phyloP scores from a whole-genome alignment of 352 stramenopile species.

The Lagenidium giganteum region DNA sequence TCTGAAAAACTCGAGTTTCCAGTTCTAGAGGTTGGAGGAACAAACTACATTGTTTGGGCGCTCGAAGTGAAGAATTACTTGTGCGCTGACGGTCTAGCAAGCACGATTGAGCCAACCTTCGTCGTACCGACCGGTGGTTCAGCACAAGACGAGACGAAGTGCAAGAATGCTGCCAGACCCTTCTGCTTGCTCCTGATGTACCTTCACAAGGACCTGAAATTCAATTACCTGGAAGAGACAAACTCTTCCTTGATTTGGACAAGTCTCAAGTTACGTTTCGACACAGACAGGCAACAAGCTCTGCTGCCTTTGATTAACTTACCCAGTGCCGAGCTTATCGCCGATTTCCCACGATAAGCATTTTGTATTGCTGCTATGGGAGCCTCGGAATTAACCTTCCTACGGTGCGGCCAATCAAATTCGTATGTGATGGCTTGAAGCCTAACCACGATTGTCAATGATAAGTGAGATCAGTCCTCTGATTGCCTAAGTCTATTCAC shows the following conservation, averaged over 20 bases:
- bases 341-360: no score
- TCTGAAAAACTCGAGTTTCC: slow-evolving; percentile 12
- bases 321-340: no score
- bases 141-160: not conserved
- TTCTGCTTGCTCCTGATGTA: slow-evolving; percentile 6
- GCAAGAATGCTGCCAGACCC: slow-evolving; percentile 1
- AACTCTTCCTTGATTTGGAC: slow-evolving; percentile 7
- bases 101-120: slow-evolving; percentile 3
- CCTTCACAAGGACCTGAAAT: slow-evolving; percentile 7
- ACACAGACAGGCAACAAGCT: slow-evolving; percentile 6
- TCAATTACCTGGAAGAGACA: slow-evolving; percentile 10
- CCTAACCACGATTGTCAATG: no score
- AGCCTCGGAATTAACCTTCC: no score
- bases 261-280: slow-evolving; percentile 4
- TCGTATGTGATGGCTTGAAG: no score
- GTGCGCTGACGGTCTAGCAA: slow-evolving; percentile 4
- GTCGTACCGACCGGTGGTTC: not conserved
- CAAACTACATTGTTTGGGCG: slow-evolving; percentile 17
- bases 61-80: slow-evolving; percentile 12
- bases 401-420: no score
- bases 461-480: no score
- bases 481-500: no score
- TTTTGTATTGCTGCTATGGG: no score
- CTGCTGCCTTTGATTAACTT: slow-evolving; percentile 5
- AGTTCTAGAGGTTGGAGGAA: slow-evolving; percentile 2